phyloP scores from a whole-genome alignment of 345 rosid species.

The Gossypium sturtianum region DNA sequence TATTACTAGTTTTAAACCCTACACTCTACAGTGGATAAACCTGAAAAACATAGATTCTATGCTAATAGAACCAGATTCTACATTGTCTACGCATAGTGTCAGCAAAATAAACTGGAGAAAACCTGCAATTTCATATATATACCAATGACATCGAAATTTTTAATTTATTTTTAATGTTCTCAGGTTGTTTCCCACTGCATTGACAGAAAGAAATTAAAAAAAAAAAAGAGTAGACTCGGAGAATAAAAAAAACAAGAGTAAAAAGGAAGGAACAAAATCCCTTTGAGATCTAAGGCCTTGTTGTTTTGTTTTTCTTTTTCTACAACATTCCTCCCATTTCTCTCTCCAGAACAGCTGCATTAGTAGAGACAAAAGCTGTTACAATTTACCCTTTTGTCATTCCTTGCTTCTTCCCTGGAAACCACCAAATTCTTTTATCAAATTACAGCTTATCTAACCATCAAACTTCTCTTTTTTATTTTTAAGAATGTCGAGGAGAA shows the following conservation, averaged over 20 bases:
- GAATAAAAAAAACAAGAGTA: constrained; percentile 15
- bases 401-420: constrained; percentile 38
- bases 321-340: constrained; percentile 13
- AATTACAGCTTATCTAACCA: not conserved
- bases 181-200: constrained; percentile 42
- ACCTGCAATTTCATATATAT: not conserved
- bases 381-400: constrained; percentile 24
- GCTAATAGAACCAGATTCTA: constrained; percentile 6
- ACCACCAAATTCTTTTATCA: constrained; percentile 21
- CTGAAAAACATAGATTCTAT: not conserved
- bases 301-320: not conserved
- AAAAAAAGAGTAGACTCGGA: not conserved
- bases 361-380: constrained; percentile 22
- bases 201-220: constrained; percentile 35
- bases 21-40: not conserved
- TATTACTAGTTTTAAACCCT: not conserved
- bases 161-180: constrained; percentile 16
- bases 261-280: constrained; percentile 24
- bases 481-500: not conserved
- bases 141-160: constrained; percentile 3
- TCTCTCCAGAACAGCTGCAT: constrained; percentile 22
- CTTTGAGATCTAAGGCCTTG: constrained; percentile 28
- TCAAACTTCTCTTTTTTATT: not conserved
- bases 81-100: not conserved
- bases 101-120: constrained; percentile 7